phyloP scores from a whole-genome alignment of 805 yeast genomes.

The Sporopachydermia lactativora region DNA sequence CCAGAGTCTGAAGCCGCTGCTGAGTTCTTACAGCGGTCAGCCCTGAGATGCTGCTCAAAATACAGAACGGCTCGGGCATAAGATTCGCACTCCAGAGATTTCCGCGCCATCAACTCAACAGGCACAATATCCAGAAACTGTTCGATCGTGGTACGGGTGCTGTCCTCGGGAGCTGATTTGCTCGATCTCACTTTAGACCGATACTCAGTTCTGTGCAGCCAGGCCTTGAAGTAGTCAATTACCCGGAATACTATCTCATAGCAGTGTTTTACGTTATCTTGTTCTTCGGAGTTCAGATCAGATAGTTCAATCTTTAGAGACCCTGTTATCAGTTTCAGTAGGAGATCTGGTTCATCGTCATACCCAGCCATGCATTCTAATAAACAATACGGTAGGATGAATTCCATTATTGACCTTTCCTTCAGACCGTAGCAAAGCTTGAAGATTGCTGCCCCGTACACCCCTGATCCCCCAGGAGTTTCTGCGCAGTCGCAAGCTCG shows the following conservation, averaged over 20 bases:
- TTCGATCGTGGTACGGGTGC: conserved; percentile 20
- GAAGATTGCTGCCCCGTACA: neutral
- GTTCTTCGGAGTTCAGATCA: conserved; percentile 5
- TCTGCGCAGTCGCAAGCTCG: neutral
- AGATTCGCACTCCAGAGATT: conserved; percentile 73
- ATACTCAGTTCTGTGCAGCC: conserved; percentile 25
- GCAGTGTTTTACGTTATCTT: neutral
- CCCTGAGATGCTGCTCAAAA: conserved; percentile 60
- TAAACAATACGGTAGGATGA: neutral
- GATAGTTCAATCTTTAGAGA: neutral
- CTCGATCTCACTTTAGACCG: conserved; percentile 16
- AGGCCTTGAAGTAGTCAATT: conserved; percentile 5
- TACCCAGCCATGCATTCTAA: neutral
- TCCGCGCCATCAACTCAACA: conserved; percentile 52
- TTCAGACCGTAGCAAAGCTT: neutral
- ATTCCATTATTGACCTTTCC: neutral
- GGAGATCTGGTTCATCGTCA: neutral
- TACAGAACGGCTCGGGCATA: conserved; percentile 81
- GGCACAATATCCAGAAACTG: conserved; percentile 43
- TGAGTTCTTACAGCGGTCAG: conserved; percentile 15
- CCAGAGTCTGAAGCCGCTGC: neutral
- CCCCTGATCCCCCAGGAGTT: neutral
- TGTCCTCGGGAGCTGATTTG: conserved; percentile 10
- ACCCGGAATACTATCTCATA: conserved; percentile 7
- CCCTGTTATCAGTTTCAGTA: neutral